A percentile compares a stretch with the other conserved stretches of the same genome.
Evolutionary conservation across 306 rosid species (phyloP).

Genomic region (Vigna radiata): DNA sequence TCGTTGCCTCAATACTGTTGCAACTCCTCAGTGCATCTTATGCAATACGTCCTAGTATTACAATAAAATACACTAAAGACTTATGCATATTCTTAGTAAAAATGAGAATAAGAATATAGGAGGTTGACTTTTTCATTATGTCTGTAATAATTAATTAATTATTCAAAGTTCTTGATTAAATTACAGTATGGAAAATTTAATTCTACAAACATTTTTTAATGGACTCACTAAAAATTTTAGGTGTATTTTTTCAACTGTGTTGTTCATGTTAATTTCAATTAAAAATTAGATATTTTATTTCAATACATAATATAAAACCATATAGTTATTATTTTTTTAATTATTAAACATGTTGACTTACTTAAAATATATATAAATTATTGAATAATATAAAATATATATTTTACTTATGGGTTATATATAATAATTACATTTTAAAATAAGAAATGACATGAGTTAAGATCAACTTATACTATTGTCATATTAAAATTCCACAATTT

Average conservation of each 20-base stretch:
- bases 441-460: too few relatives aligned
- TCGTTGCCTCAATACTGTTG: neutral
- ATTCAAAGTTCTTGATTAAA: neutral
- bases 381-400: too few relatives aligned
- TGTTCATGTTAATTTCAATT: too few relatives aligned
- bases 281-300: too few relatives aligned
- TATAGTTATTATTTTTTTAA: too few relatives aligned
- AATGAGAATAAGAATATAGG: neutral
- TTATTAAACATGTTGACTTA: too few relatives aligned
- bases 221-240: neutral
- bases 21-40: conserved; percentile 23
- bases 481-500: too few relatives aligned
- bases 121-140: neutral
- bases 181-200: neutral
- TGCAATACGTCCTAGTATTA: neutral
- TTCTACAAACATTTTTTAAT: neutral
- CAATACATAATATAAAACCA: too few relatives aligned
- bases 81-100: neutral
- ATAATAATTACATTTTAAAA: too few relatives aligned
- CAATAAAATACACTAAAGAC: neutral
- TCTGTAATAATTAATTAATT: neutral
- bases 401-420: too few relatives aligned
- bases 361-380: too few relatives aligned
- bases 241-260: neutral
- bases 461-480: too few relatives aligned